Conservation (phyloP, 345 rosid genomes). For the Anacardium occidentale region DNA sequence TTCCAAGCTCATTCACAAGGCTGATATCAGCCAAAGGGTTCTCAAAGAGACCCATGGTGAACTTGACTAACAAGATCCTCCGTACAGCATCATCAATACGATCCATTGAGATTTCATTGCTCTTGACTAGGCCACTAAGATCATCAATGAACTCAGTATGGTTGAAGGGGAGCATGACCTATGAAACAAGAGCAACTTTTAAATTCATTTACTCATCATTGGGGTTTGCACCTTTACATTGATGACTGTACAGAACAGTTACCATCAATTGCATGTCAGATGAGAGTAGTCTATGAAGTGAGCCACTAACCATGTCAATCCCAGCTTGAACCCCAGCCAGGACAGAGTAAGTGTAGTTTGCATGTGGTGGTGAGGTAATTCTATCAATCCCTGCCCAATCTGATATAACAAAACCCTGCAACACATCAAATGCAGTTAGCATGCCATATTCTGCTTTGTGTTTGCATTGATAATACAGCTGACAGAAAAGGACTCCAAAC, state of each 20-base stretch:
- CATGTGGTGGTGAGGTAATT: slow-evolving; percentile 73
- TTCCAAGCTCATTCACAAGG: slow-evolving; percentile 72
- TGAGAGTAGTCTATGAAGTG: slow-evolving; percentile 13
- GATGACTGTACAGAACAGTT: not conserved
- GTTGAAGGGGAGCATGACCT: slow-evolving; percentile 90
- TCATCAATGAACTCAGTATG: slow-evolving; percentile 70
- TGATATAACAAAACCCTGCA: slow-evolving; percentile 90
- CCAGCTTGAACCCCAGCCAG: slow-evolving; percentile 80
- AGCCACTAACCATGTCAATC: slow-evolving; percentile 73
- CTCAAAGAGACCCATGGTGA: slow-evolving; percentile 91
- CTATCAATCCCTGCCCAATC: slow-evolving; percentile 96
- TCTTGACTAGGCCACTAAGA: slow-evolving; percentile 60
- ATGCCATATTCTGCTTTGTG: slow-evolving; percentile 8
- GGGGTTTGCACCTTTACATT: not conserved
- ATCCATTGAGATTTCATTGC: slow-evolving; percentile 56
- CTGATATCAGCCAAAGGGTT: slow-evolving; percentile 82
- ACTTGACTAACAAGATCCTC: slow-evolving; percentile 79
- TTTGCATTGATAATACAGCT: not conserved
- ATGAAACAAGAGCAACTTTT: slow-evolving; percentile 23
- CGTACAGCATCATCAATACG: slow-evolving; percentile 89
- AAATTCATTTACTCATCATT: not conserved
- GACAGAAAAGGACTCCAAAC: not conserved
- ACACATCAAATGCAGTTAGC: slow-evolving; percentile 15
- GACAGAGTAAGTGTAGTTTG: slow-evolving; percentile 76
- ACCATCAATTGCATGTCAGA: not conserved